phyloP scores from a whole-genome alignment of 441 rosid species.

The Omphalea diandra region DNA sequence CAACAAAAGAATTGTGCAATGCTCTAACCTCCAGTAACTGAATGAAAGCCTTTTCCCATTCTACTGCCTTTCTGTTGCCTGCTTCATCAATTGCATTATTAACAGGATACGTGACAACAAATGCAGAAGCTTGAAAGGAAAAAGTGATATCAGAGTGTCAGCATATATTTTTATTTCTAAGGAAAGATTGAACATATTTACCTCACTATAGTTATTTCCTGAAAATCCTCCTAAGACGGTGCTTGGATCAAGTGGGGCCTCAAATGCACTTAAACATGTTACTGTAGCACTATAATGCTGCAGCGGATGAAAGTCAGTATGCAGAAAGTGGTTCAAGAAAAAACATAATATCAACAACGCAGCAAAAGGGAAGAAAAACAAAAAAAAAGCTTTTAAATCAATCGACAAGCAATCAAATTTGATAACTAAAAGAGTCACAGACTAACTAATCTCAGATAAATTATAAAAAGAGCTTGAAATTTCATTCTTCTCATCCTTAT shows the following conservation, averaged over 20 bases:
- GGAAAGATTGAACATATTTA: slow-evolving; percentile 32
- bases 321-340: slow-evolving; percentile 4
- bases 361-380: slow-evolving; percentile 9
- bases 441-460: background rate
- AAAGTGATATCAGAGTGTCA: slow-evolving; percentile 25
- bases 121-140: slow-evolving; percentile 80
- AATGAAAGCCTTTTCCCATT: slow-evolving; percentile 95
- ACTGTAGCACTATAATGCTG: slow-evolving; percentile 88
- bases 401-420: slow-evolving; percentile 8
- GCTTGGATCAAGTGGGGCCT: slow-evolving; percentile 93
- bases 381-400: background rate
- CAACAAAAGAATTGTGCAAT: slow-evolving; percentile 16
- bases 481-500: too few relatives aligned
- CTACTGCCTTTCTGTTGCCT: slow-evolving; percentile 75
- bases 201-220: slow-evolving; percentile 77
- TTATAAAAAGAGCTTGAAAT: background rate
- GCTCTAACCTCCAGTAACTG: slow-evolving; percentile 68
- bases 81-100: slow-evolving; percentile 66
- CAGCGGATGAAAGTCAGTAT: slow-evolving; percentile 20
- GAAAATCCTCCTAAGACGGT: slow-evolving; percentile 87
- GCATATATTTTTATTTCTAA: slow-evolving; percentile 20
- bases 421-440: background rate
- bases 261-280: slow-evolving; percentile 82
- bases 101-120: slow-evolving; percentile 86
- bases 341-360: background rate